Conservation (phyloP, 2,329 filamentous ascomycete species). For the Talaromyces rugulosus region DNA sequence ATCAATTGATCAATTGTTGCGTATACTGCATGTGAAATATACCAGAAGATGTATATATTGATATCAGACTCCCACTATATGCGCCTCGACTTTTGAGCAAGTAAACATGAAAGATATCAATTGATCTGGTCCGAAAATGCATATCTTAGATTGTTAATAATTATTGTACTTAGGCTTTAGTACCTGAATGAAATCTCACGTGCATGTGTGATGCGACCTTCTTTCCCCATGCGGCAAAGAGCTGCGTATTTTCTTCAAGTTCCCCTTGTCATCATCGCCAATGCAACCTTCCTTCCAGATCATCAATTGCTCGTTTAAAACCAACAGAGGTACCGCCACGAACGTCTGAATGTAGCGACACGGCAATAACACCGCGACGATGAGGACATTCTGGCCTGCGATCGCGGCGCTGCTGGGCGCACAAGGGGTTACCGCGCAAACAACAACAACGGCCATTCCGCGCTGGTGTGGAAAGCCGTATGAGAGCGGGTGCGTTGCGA, state of each 20-base stretch:
- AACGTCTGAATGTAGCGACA: background rate
- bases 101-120: too few species aligned
- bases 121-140: background rate
- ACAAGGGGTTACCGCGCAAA: conserved; percentile 6
- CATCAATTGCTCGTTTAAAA: background rate
- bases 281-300: background rate
- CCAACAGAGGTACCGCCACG: background rate
- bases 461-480: conserved; percentile 13
- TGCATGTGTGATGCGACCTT: background rate
- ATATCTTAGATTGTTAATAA: too few species aligned
- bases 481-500: conserved; percentile 7
- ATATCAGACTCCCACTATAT: too few species aligned
- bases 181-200: background rate
- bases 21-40: too few species aligned
- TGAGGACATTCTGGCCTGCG: conserved; percentile 1
- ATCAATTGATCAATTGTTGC: background rate
- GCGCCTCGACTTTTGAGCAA: too few species aligned
- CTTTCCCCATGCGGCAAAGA: background rate
- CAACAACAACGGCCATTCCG: conserved; percentile 7
- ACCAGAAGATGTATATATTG: too few species aligned
- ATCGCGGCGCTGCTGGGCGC: conserved; percentile 1
- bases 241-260: background rate
- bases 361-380: background rate
- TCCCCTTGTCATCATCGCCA: background rate
- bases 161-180: too few species aligned